Conservation (phyloP, 768 basidiomycete species). For the Pleurotus ostreatus region DNA sequence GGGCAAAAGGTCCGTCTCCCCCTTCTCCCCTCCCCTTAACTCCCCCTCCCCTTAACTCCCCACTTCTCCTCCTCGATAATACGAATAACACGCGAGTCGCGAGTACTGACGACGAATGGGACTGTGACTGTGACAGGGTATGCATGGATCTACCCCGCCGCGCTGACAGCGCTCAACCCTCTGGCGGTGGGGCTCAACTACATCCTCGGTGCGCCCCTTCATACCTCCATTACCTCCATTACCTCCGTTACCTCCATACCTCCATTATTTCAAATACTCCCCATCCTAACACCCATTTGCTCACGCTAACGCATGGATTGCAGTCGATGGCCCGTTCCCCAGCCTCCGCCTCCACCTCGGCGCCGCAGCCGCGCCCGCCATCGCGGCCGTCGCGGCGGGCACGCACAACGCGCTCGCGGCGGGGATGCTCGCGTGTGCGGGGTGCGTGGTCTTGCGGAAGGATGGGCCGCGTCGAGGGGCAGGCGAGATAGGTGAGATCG, state of each 20-base stretch:
- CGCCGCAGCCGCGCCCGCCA: conserved; percentile 9
- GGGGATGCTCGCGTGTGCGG: too few species aligned
- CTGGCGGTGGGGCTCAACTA: conserved; percentile 4
- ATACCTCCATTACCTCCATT: too few species aligned
- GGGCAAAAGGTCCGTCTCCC: not conserved
- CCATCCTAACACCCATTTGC: too few species aligned
- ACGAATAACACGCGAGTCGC: too few species aligned
- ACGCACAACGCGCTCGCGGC: conserved; percentile 5
- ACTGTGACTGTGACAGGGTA: not conserved
- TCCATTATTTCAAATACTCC: too few species aligned
- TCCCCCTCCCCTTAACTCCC: too few species aligned
- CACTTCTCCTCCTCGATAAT: too few species aligned
- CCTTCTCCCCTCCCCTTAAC: not conserved
- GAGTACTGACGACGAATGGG: not conserved
- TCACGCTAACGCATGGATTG: too few species aligned
- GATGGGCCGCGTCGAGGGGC: too few species aligned
- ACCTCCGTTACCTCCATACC: too few species aligned
- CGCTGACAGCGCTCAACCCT: conserved; percentile 6
- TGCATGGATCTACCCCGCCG: conserved; percentile 6
- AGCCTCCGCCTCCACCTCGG: conserved; percentile 1
- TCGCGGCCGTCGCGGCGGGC: conserved; percentile 5
- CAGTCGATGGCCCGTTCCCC: conserved; percentile 8
- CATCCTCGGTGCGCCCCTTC: conserved; percentile 8
- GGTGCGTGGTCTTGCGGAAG: too few species aligned
- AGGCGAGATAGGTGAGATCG: too few species aligned